Evolutionary conservation across 2,329 filamentous ascomycete genomes (phyloP).

Genomic region (Apiospora koreana): DNA sequence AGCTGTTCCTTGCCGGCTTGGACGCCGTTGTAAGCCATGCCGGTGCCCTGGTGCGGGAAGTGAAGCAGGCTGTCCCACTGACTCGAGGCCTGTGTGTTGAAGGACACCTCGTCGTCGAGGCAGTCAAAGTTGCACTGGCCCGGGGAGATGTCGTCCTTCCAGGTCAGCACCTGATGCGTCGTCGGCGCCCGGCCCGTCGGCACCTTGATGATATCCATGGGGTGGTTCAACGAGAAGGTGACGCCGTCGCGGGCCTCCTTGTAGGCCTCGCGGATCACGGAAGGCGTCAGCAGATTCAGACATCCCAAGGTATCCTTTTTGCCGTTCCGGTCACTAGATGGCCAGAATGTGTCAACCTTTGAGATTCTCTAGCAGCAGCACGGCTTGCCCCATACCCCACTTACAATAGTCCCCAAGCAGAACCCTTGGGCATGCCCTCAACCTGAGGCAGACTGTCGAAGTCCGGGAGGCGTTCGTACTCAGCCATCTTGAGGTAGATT

Average conservation of each 20-base stretch:
- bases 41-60: slow-evolving; percentile 13
- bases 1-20: slow-evolving; percentile 12
- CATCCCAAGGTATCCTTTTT: slow-evolving; percentile 16
- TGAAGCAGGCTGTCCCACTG: slow-evolving; percentile 18
- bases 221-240: slow-evolving; percentile 14
- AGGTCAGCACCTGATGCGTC: slow-evolving; percentile 12
- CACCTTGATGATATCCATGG: slow-evolving; percentile 14
- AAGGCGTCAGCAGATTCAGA: slow-evolving; percentile 16
- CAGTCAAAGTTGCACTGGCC: neutral
- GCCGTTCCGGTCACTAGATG: slow-evolving; percentile 13
- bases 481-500: neutral
- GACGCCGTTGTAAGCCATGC: slow-evolving; percentile 12
- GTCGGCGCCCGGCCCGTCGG: slow-evolving; percentile 10
- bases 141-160: slow-evolving; percentile 13
- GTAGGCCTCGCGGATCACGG: slow-evolving; percentile 12
- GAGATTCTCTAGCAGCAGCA: no score
- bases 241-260: slow-evolving; percentile 16
- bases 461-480: slow-evolving; percentile 12
- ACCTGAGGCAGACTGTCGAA: slow-evolving; percentile 15
- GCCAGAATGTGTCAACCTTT: neutral
- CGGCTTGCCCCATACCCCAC: neutral
- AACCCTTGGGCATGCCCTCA: slow-evolving; percentile 13
- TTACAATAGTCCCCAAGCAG: slow-evolving; percentile 18
- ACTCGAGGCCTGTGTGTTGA: slow-evolving; percentile 18
- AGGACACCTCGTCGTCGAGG: slow-evolving; percentile 17